Percentiles rank a stretch among this genome's conserved stretches.
Evolutionary conservation across 176 grass and related monocot genomes (phyloP).

Genomic region (Miscanthus lutarioriparius): DNA sequence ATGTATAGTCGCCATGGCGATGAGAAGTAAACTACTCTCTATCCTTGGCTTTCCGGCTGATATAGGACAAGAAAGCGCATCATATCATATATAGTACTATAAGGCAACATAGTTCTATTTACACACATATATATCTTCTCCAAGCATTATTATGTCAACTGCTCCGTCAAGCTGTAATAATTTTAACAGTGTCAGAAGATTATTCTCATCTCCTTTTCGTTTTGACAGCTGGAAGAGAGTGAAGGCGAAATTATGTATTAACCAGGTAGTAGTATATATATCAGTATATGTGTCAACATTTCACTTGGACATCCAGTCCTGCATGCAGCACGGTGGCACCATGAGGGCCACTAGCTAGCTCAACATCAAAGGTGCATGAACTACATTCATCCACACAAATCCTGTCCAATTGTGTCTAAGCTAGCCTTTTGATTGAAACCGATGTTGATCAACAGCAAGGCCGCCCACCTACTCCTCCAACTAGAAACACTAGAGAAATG

Average conservation of each 20-base stretch:
- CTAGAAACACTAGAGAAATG: neutral
- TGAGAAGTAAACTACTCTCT: neutral
- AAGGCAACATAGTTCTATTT: neutral
- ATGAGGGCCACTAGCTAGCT: neutral
- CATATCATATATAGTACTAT: neutral
- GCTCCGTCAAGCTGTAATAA: neutral
- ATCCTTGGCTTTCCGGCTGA: neutral
- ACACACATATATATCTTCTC: neutral
- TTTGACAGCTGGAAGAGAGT: neutral
- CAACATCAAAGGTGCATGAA: neutral
- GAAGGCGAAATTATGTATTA: neutral
- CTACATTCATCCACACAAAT: neutral
- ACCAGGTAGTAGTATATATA: neutral
- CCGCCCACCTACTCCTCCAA: neutral
- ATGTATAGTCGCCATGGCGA: neutral
- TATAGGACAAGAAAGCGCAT: no score
- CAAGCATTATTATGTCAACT: neutral
- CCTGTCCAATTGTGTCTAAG: neutral
- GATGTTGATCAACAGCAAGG: neutral
- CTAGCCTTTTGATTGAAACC: neutral
- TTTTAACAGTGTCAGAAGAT: neutral
- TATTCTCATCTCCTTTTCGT: neutral
- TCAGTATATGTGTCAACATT: neutral
- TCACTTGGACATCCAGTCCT: neutral
- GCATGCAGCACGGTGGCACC: neutral